Conservation (phyloP, 306 rosid species). For the Aeschynomene evenia region DNA sequence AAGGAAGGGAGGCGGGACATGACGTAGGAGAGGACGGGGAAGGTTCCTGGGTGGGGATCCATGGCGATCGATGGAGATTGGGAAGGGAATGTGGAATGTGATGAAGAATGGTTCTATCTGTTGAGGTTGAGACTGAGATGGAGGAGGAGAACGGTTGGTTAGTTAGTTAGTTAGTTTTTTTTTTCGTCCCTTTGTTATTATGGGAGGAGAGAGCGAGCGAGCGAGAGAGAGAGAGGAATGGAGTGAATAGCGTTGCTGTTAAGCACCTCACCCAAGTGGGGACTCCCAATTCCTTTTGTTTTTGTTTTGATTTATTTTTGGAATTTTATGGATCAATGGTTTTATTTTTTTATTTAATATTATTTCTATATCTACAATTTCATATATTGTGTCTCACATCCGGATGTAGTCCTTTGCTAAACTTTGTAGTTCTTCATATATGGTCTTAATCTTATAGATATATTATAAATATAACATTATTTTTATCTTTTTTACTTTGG, state of each 20-base stretch:
- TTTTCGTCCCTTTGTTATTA: neutral
- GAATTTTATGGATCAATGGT: no score
- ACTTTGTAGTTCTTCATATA: no score
- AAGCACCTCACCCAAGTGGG: neutral
- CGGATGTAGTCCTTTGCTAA: no score
- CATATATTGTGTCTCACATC: no score
- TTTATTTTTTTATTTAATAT: no score
- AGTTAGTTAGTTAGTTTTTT: neutral
- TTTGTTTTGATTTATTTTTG: no score
- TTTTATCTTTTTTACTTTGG: no score
- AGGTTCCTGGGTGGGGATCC: conserved; percentile 82
- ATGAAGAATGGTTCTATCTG: neutral
- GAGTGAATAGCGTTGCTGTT: neutral
- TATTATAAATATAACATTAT: no score
- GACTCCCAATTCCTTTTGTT: neutral
- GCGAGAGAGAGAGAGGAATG: neutral
- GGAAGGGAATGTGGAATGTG: neutral
- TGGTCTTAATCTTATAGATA: no score
- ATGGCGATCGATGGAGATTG: conserved; percentile 35
- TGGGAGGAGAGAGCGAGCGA: neutral
- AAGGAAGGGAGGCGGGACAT: conserved; percentile 68
- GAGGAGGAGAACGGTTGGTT: neutral
- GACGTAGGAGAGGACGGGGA: conserved; percentile 83
- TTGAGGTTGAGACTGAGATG: neutral
- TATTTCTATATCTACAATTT: no score